These are phyloP conservation scores for Ophiostoma piceae DNA, from an alignment of 2,329 filamentous ascomycete genomes.

Conservation along the genomic window DNA sequence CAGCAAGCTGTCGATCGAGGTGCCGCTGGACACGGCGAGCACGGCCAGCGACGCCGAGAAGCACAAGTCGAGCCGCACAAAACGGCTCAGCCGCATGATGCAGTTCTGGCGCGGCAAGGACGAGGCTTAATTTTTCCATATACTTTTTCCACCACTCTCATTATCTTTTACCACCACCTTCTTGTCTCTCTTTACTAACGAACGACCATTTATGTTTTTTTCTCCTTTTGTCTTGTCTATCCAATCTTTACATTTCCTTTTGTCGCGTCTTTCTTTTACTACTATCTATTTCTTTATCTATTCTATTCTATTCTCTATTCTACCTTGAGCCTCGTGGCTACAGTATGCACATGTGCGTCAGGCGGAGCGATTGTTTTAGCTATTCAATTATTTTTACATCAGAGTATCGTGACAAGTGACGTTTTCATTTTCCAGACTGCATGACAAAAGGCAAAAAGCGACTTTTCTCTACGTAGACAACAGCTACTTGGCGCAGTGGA, in stretches of 20 bases:
- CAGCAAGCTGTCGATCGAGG: constrained; percentile 68
- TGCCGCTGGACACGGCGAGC: constrained; percentile 44
- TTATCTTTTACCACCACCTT: not conserved
- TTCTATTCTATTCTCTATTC: not conserved
- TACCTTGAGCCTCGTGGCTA: not conserved
- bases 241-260: not conserved
- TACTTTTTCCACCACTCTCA: not conserved
- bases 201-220: constrained; percentile 21
- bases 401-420: no score
- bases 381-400: no score
- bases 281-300: not conserved
- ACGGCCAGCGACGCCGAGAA: constrained; percentile 43
- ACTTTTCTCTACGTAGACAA: no score
- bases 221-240: constrained; percentile 5
- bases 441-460: no score
- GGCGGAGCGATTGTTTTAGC: no score
- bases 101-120: constrained; percentile 70
- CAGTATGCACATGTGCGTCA: not conserved
- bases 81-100: constrained; percentile 67
- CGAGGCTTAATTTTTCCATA: constrained; percentile 4
- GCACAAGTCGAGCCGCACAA: constrained; percentile 59
- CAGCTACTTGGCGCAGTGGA: no score
- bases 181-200: constrained; percentile 23
- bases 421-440: no score
- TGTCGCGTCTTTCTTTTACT: not conserved